Evolutionary conservation across 2,329 filamentous ascomycete genomes (phyloP), one percentile per base, ranked within the genome.

Genomic region (Geosmithia putterillii): DNA sequence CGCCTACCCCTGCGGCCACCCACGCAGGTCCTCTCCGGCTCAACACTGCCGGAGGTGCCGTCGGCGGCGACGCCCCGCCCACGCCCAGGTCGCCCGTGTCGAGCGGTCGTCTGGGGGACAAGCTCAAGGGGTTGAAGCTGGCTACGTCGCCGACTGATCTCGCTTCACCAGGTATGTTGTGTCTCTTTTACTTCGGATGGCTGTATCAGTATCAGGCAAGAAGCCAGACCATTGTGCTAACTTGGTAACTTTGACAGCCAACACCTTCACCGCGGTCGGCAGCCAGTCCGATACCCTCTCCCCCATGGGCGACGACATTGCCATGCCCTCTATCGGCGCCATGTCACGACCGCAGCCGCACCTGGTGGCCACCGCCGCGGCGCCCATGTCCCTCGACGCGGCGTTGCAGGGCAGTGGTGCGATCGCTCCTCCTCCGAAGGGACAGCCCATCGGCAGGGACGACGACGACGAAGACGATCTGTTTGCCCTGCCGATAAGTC

Each of bases 401-500:
- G 57, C 53, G 10, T 45, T 62, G 7, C 50, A 50, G 10, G 51
- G n/a, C n/a, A n/a, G n/a, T n/a, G n/a, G n/a, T n/a, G n/a, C n/a
- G n/a, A n/a, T n/a, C n/a, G n/a, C n/a, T n/a, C n/a, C n/a, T n/a
- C n/a, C n/a, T n/a, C n/a, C n/a, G 52, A 22, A 49, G 54, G 38
- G 42, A 49, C 3, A 44, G 46, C 19, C 6, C 49, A 10, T 17
- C 54, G 17, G 15, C 40, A 48, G 6, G 46, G 19, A 19, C 19
- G 37, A 20, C 19, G 37, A 37, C 15, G 39, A 49, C 1, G 83
- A 87, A 50, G 87, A 94, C 46, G 89, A 85, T 36, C 69, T 95
- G 2, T 95, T 95, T 56, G 88, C 87, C 0, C 73, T 94, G 42
- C 87, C 86, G 2, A 78, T 95, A 64, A 90, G 85, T 54, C 88